Percentiles rank a stretch among this genome's conserved stretches.
Conservation (phyloP, 441 rosid genomes). For the Pelargonium citronellum region DNA sequence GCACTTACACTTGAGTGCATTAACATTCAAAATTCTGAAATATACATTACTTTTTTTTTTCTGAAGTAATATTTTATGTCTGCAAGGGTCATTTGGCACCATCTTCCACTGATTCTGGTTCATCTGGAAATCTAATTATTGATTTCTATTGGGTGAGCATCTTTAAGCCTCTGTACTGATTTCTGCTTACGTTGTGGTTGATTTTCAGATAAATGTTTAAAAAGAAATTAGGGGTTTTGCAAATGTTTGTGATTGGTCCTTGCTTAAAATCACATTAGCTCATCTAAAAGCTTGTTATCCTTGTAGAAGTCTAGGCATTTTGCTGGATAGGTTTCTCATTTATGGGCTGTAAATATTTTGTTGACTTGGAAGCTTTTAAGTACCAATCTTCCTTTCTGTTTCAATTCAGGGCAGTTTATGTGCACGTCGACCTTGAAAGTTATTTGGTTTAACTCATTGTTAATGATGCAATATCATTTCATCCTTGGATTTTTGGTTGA, state of each 20-base stretch:
- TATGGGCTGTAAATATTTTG: not conserved
- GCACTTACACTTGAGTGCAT: slow-evolving; percentile 20
- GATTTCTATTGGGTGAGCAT: slow-evolving; percentile 95
- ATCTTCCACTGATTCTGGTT: slow-evolving; percentile 91
- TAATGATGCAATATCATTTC: not conserved
- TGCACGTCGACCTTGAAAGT: not conserved
- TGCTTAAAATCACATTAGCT: not conserved
- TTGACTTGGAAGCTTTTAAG: not conserved
- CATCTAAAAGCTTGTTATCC: not conserved
- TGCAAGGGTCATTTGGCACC: slow-evolving; percentile 84
- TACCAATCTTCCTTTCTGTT: not conserved
- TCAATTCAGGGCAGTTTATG: not conserved
- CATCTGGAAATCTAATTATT: slow-evolving; percentile 79
- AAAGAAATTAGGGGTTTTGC: not conserved
- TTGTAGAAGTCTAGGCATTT: slow-evolving; percentile 2
- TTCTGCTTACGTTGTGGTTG: not conserved
- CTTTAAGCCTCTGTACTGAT: slow-evolving; percentile 12
- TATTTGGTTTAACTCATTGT: not conserved
- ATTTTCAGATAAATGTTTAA: not conserved
- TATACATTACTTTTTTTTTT: not conserved
- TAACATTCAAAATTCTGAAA: slow-evolving; percentile 4
- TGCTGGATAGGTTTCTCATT: not conserved
- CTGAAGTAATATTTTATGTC: slow-evolving; percentile 26
- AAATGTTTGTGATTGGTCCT: not conserved
- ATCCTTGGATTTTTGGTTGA: not conserved